phyloP scores from a whole-genome alignment of 108 stramenopile species.

The Cyclotella distinguenda region DNA sequence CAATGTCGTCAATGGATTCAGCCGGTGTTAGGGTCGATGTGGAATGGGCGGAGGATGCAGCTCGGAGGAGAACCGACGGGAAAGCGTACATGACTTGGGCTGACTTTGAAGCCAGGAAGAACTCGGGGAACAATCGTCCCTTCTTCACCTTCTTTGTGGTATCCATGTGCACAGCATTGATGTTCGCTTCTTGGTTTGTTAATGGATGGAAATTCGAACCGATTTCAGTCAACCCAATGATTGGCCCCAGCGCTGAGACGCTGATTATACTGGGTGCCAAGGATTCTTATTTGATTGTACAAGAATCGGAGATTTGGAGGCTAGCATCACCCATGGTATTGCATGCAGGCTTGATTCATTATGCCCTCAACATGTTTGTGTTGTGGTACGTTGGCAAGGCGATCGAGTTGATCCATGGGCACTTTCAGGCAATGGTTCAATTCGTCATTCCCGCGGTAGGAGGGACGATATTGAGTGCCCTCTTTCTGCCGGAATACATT shows the following conservation, averaged over 20 bases:
- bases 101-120: conserved; percentile 75
- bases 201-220: conserved; percentile 88
- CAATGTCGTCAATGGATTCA: too few species aligned
- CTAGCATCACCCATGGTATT: conserved; percentile 86
- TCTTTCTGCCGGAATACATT: conserved; percentile 89
- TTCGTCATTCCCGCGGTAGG: conserved; percentile 82
- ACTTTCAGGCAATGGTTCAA: conserved; percentile 56
- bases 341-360: conserved; percentile 96
- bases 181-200: conserved; percentile 70
- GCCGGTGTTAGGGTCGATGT: conserved; percentile 76
- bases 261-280: conserved; percentile 88
- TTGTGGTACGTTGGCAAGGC: conserved; percentile 89
- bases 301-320: conserved; percentile 78
- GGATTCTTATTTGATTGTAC: conserved; percentile 84
- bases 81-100: conserved; percentile 81
- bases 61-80: conserved; percentile 67
- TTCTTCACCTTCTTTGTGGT: conserved; percentile 75
- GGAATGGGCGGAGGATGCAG: conserved; percentile 91
- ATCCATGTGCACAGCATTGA: conserved; percentile 60
- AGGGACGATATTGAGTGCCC: conserved; percentile 84
- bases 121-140: conserved; percentile 61
- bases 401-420: conserved; percentile 88
- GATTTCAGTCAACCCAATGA: conserved; percentile 75
- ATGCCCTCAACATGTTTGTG: conserved; percentile 87
- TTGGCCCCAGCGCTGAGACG: conserved; percentile 86